Percentiles rank a stretch among this genome's conserved stretches.
phyloP scores from a whole-genome alignment of 495 filamentous ascomycete species.

The Cladorrhinum samala region DNA sequence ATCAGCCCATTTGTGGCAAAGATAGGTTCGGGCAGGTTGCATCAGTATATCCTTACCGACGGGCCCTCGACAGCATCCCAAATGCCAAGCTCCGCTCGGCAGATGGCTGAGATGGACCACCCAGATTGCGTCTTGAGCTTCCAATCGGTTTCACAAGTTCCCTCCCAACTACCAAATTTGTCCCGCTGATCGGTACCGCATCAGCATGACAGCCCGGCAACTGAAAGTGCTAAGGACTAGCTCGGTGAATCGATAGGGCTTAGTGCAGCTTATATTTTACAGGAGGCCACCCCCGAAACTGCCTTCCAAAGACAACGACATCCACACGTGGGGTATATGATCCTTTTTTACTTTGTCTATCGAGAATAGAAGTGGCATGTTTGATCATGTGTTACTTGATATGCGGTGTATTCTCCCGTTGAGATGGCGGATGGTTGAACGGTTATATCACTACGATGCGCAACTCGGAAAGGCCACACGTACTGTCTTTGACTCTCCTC shows the following conservation, averaged over 20 bases:
- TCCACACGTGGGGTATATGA: slow-evolving; percentile 1
- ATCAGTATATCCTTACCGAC: slow-evolving; percentile 2
- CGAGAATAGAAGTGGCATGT: too few relatives aligned
- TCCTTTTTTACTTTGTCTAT: too few relatives aligned
- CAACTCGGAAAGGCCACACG: too few relatives aligned
- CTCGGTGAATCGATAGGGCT: slow-evolving; percentile 21
- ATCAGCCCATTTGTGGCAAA: background rate
- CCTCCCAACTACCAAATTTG: too few relatives aligned
- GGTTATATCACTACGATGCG: background rate
- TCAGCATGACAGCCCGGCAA: background rate
- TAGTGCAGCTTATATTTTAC: slow-evolving; percentile 7
- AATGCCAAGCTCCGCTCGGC: background rate
- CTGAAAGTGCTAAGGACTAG: background rate
- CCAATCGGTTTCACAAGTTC: too few relatives aligned
- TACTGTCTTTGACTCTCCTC: too few relatives aligned
- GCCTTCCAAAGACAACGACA: background rate
- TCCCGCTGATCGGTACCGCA: slow-evolving; percentile 3
- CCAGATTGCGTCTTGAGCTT: too few relatives aligned
- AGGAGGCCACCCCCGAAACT: background rate
- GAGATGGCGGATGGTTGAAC: background rate
- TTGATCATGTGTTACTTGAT: background rate
- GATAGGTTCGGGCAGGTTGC: slow-evolving; percentile 7
- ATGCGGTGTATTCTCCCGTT: background rate
- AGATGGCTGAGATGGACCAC: slow-evolving; percentile 1
- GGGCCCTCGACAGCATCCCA: background rate